Base-by-base conservation (phyloP, 2,329 filamentous ascomycete genomes). In the Bipolaris bicolor region DNA sequence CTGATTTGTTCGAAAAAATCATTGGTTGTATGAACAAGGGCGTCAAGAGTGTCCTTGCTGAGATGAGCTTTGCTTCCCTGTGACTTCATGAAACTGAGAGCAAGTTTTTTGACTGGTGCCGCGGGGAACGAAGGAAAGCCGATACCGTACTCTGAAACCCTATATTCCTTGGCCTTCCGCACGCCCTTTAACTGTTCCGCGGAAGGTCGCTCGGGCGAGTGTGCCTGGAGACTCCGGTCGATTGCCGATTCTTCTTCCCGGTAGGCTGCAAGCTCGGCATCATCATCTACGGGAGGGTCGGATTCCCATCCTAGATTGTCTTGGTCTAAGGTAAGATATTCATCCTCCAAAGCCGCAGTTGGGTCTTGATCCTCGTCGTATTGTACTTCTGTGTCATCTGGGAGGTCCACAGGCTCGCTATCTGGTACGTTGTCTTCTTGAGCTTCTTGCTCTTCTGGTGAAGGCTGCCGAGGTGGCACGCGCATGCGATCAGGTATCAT, bases 1-100 rank as follows among this genome's bases (percentile, higher is more conserved):
- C 90, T 87, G 2, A 90, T 80, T 75, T 97, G 92, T 77, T 96
- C 91, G 73, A 97, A 96, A 76, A 92, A 97, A 89, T 91, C 95
- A 60, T 96, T 91, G 2, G 90, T 90, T 0, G 92, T 91, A 72
- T 92, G 88, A 68, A 89, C 87, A 52, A 97, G 86, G 4, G 89
- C 88, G 29, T 85, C 83, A 36, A 96, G 79, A 1, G 90, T 88
- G 49, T 95, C 90, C 44, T 89, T 86, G 55, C 83, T 87, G 45
- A 96, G 84, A 63, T 88, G 90, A 5, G 85, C 80, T 65, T 89
- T 91, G 65, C 83, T 83, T 18, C 88, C 87, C 43, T 87, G 85
- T 3, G 85, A 86, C 65, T 87, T 86, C 18, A 89, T 84, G 68
- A 92, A 91, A 1, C 85, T 88, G 33, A 88, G 88, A 7, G 89